Conservation (phyloP, 2,329 filamentous ascomycete genomes). For the Pezicula rhizophila region DNA sequence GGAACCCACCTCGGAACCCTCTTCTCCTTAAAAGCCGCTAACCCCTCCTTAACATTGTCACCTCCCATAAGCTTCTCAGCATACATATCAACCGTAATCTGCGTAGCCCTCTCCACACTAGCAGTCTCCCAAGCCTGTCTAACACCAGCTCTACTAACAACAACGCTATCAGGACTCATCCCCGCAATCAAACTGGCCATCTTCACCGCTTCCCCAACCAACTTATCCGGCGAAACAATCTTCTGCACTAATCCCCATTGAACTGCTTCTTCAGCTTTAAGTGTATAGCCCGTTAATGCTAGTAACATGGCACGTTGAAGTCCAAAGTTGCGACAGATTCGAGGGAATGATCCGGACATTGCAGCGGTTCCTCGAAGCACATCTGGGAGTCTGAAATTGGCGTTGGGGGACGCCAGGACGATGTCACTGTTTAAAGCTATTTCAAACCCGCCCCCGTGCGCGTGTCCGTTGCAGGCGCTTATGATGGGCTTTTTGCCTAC, state of each 20-base stretch:
- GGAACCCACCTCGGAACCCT: constrained; percentile 42
- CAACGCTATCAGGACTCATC: constrained; percentile 29
- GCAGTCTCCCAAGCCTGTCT: constrained; percentile 34
- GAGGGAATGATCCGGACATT: constrained; percentile 44
- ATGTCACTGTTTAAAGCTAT: constrained; percentile 45
- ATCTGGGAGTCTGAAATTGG: constrained; percentile 51
- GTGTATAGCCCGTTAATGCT: constrained; percentile 33
- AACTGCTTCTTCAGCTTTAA: constrained; percentile 30
- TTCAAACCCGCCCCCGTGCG: constrained; percentile 52
- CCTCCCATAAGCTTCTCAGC: constrained; percentile 33
- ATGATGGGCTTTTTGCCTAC: constrained; percentile 55
- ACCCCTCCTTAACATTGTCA: constrained; percentile 43
- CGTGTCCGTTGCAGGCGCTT: constrained; percentile 52
- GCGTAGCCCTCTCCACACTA: constrained; percentile 33
- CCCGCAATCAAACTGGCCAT: constrained; percentile 27
- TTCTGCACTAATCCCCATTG: constrained; percentile 23
- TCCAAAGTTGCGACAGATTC: constrained; percentile 38
- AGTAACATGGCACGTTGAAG: constrained; percentile 22
- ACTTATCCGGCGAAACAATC: constrained; percentile 25
- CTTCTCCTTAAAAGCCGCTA: constrained; percentile 46
- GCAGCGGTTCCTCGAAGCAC: constrained; percentile 52
- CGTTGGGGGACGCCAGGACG: constrained; percentile 45
- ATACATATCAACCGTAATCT: constrained; percentile 36
- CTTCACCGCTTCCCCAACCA: constrained; percentile 25
- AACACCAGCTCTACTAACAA: constrained; percentile 27